Percentiles rank a stretch among this genome's conserved stretches.
phyloP scores from a whole-genome alignment of 2,329 filamentous ascomycete species.

The Botryosphaeria dothidea region DNA sequence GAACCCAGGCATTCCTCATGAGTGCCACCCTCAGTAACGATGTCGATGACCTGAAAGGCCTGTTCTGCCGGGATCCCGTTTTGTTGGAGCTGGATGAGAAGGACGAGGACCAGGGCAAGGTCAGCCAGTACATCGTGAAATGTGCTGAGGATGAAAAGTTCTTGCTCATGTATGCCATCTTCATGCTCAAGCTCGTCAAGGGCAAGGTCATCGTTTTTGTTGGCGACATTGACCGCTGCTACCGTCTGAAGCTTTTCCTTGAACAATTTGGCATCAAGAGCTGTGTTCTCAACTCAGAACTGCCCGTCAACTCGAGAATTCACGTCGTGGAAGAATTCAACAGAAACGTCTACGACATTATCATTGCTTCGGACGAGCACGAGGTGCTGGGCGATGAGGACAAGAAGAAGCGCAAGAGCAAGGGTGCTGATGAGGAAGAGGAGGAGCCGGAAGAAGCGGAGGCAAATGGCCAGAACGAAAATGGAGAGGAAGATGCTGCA shows the following conservation, averaged over 20 bases:
- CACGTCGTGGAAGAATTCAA: conserved; percentile 98
- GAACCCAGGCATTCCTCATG: conserved; percentile 88
- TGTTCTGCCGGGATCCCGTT: conserved; percentile 81
- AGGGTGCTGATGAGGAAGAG: conserved; percentile 20
- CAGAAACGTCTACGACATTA: conserved; percentile 93
- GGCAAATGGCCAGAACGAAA: conserved; percentile 20
- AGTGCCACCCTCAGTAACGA: conserved; percentile 90
- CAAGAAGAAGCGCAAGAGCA: conserved; percentile 31
- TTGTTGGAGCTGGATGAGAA: conserved; percentile 81
- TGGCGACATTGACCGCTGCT: conserved; percentile 83
- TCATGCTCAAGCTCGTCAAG: conserved; percentile 90
- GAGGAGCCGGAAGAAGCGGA: conserved; percentile 25
- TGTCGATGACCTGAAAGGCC: conserved; percentile 77
- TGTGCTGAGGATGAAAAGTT: conserved; percentile 99
- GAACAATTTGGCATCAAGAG: conserved; percentile 96
- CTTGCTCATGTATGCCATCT: conserved; percentile 86
- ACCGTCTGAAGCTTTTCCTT: conserved; percentile 89
- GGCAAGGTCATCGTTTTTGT: conserved; percentile 89
- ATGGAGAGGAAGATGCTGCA: conserved; percentile 36
- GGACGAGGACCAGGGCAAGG: conserved; percentile 72
- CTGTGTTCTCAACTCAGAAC: conserved; percentile 89
- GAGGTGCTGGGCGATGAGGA: conserved; percentile 74
- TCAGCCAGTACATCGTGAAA: conserved; percentile 87
- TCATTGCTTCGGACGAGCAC: conserved; percentile 92
- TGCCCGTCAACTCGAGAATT: conserved; percentile 88